Conservation (phyloP, 306 rosid genomes). For the Sesbania bispinosa region DNA sequence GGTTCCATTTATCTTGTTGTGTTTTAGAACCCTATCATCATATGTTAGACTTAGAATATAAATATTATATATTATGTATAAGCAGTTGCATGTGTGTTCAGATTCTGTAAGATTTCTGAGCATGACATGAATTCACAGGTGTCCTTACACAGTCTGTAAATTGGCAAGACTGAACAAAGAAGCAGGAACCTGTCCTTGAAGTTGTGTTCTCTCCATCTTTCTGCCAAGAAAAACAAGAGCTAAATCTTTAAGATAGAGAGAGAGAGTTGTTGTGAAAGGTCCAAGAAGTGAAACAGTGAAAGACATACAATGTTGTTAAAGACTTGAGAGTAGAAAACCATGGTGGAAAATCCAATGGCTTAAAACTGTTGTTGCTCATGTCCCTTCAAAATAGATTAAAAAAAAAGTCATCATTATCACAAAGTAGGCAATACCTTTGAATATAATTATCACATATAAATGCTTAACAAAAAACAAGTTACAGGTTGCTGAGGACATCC, state of each 20-base stretch:
- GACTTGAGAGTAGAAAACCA: slow-evolving; percentile 37
- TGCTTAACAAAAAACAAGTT: slow-evolving; percentile 35
- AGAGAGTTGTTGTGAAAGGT: background rate
- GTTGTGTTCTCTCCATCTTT: slow-evolving; percentile 45
- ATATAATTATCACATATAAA: background rate
- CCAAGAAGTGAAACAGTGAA: slow-evolving; percentile 6
- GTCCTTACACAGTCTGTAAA: slow-evolving; percentile 54
- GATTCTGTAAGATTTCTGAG: background rate
- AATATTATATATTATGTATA: background rate
- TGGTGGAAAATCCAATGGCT: slow-evolving; percentile 32
- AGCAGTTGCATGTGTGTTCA: background rate
- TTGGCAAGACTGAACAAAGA: slow-evolving; percentile 37
- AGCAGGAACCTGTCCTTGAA: slow-evolving; percentile 44
- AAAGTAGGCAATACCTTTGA: background rate
- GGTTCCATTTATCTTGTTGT: slow-evolving; percentile 24
- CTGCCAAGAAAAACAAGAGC: slow-evolving; percentile 30
- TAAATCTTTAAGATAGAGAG: background rate
- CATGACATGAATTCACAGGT: slow-evolving; percentile 14
- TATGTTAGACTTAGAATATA: slow-evolving; percentile 3
- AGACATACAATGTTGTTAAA: slow-evolving; percentile 54
- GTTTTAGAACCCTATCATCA: slow-evolving; percentile 28
- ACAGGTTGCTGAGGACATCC: too few relatives aligned
- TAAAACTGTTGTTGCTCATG: slow-evolving; percentile 55
- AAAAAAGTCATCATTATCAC: background rate
- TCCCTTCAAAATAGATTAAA: slow-evolving; percentile 37